Evolutionary conservation across 495 filamentous ascomycete genomes (phyloP), one percentile per base, ranked within the genome.

Genomic region (Aspergillus taichungensis): DNA sequence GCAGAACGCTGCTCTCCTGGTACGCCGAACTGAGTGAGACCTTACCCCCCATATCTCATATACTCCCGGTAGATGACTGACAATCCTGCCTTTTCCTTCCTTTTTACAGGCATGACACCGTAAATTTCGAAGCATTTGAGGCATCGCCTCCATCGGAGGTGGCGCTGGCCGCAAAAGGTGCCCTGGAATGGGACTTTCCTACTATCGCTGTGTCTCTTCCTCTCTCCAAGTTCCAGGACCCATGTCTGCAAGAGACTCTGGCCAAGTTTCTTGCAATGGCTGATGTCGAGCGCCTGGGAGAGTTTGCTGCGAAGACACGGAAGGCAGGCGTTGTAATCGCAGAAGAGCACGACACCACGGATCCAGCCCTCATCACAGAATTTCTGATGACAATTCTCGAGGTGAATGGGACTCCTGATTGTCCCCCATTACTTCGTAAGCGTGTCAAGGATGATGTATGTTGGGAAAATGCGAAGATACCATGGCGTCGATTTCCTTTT

Each of bases 391-490:
- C 76, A 2, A 42, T 83, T 0, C 61, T 84, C 1, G 75, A 80
- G 45, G 72, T 63, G 0, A 68, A 69, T 34, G 80, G 79, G 0
- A 44, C 45, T n/a, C 48, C 49, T 3, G 39, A 60, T 3, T 39
- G 52, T 35, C 44, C 63, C 0, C 60, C 62, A 0, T 11, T 62
- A 0, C 56, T 78, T 3, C 64, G 67, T 8, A 84, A 84, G 57
- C 65, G 69, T n/a, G 63, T 83, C 6, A 69, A 73, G 2, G 80
- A 84, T 43, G 78, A 80, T 14, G 73, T 83, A 0, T 69, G 62
- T 42, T 68, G 69, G 58, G 45, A 62, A 8, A 53, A 65, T 5
- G 61, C 66, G 6, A 49, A 67, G 13, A 58, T 63, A 5, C 79
- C 80, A 0, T 84, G 80, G 80, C 66, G 79, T 14, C 58, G 80